phyloP scores from a whole-genome alignment of 2,329 filamentous ascomycete genomes.

The Penicillium sp. region DNA sequence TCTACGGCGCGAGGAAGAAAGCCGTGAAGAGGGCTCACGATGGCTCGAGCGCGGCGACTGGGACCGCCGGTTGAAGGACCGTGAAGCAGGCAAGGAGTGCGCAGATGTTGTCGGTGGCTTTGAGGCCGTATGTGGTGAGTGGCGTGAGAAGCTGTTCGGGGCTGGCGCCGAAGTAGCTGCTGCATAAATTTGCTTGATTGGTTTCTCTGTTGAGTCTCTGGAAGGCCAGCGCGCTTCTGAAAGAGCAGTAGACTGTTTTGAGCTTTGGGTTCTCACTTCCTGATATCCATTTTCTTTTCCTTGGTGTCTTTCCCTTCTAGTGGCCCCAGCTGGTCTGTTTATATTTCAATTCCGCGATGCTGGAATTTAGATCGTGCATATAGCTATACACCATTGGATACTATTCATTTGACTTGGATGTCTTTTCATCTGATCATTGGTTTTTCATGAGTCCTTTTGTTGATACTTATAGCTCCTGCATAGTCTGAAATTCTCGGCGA shows the following conservation, averaged over 20 bases:
- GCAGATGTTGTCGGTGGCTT: conserved; percentile 86
- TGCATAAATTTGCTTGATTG: conserved; percentile 18
- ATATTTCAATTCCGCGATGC: conserved; percentile 7
- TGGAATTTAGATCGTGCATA: conserved; percentile 9
- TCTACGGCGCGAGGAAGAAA: conserved; percentile 75
- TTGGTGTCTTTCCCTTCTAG: conserved; percentile 3
- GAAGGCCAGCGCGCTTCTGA: background rate
- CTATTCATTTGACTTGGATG: background rate
- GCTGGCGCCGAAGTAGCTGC: conserved; percentile 31
- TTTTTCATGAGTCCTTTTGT: background rate
- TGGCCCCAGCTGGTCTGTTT: conserved; percentile 7
- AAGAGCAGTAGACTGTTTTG: conserved; percentile 10
- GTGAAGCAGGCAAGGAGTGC: conserved; percentile 80
- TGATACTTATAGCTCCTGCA: background rate
- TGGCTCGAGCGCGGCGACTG: conserved; percentile 81
- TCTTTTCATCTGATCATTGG: background rate
- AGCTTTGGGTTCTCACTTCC: conserved; percentile 9
- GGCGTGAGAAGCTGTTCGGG: conserved; percentile 70
- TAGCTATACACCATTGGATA: conserved; percentile 4
- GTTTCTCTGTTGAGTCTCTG: background rate
- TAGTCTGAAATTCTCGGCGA: conserved; percentile 72
- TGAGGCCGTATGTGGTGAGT: conserved; percentile 79
- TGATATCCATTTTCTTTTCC: conserved; percentile 14
- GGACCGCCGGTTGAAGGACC: conserved; percentile 66
- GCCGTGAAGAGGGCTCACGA: conserved; percentile 71